A percentile compares a stretch with the other conserved stretches of the same genome.
Evolutionary conservation across 495 filamentous ascomycete species (phyloP).

Genomic region (Xylaria scruposa): DNA sequence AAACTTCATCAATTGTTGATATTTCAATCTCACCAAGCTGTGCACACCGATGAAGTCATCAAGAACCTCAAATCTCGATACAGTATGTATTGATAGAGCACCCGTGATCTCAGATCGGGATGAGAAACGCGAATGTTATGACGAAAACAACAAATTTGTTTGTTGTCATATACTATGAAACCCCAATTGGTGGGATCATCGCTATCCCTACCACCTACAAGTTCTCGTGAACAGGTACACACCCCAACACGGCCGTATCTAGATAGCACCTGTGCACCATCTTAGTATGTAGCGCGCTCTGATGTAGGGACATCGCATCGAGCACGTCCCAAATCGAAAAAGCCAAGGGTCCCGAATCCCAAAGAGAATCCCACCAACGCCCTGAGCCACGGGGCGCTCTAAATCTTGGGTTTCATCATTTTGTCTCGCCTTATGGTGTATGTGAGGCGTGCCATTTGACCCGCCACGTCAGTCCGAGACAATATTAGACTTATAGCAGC

Average conservation of each 20-base stretch:
- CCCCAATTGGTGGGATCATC: slow-evolving; percentile 7
- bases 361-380: slow-evolving; percentile 14
- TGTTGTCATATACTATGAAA: background rate
- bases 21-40: background rate
- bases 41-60: slow-evolving; percentile 9
- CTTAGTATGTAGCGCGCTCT: slow-evolving; percentile 15
- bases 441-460: slow-evolving; percentile 8
- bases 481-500: slow-evolving; percentile 12
- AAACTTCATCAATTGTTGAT: background rate
- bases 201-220: slow-evolving; percentile 1
- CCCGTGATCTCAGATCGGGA: slow-evolving; percentile 13
- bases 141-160: background rate
- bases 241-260: slow-evolving; percentile 1
- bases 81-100: background rate
- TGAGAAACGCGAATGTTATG: background rate
- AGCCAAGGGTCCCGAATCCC: slow-evolving; percentile 2
- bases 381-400: slow-evolving; percentile 10
- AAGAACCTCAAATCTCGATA: background rate
- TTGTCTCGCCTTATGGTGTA: slow-evolving; percentile 12
- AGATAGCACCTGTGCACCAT: slow-evolving; percentile 10
- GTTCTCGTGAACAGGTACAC: slow-evolving; percentile 14
- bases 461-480: slow-evolving; percentile 22
- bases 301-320: slow-evolving; percentile 20
- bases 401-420: slow-evolving; percentile 1
- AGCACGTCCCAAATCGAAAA: background rate